Conservation (phyloP, 2,329 filamentous ascomycete species). For the Piedraia hortae region DNA sequence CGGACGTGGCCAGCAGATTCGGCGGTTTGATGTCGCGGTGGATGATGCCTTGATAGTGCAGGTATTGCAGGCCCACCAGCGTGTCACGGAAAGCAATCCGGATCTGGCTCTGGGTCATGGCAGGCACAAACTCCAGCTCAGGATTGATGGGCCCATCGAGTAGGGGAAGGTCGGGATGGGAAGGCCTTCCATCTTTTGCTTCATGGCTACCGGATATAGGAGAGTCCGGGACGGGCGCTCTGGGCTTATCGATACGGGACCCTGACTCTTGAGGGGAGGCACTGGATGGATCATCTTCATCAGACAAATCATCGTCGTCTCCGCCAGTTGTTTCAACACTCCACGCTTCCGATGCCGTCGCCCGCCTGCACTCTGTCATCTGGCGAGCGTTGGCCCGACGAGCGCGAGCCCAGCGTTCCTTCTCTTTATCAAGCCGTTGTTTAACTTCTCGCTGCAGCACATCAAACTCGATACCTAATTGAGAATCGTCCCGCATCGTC, state of each 20-base stretch:
- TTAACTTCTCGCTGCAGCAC: slow-evolving; percentile 18
- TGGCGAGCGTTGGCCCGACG: slow-evolving; percentile 3
- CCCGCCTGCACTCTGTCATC: slow-evolving; percentile 4
- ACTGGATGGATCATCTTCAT: slow-evolving; percentile 10
- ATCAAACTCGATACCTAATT: slow-evolving; percentile 17
- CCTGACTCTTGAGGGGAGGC: slow-evolving; percentile 3
- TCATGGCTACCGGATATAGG: neutral
- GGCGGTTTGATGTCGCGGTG: slow-evolving; percentile 31
- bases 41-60: slow-evolving; percentile 29
- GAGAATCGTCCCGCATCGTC: slow-evolving; percentile 19
- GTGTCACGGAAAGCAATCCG: slow-evolving; percentile 76
- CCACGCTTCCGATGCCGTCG: slow-evolving; percentile 46
- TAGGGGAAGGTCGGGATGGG: slow-evolving; percentile 17
- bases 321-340: slow-evolving; percentile 55
- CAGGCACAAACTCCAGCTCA: slow-evolving; percentile 78
- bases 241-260: neutral
- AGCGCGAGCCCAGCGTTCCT: slow-evolving; percentile 12
- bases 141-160: slow-evolving; percentile 44
- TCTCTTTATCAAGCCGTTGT: slow-evolving; percentile 28
- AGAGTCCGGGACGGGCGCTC: neutral
- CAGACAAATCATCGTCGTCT: slow-evolving; percentile 23
- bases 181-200: slow-evolving; percentile 4
- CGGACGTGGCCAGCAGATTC: slow-evolving; percentile 65
- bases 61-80: slow-evolving; percentile 72
- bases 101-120: slow-evolving; percentile 63